Base-by-base conservation (phyloP, 306 rosid genomes). In the Gynostemma pentaphyllum region DNA sequence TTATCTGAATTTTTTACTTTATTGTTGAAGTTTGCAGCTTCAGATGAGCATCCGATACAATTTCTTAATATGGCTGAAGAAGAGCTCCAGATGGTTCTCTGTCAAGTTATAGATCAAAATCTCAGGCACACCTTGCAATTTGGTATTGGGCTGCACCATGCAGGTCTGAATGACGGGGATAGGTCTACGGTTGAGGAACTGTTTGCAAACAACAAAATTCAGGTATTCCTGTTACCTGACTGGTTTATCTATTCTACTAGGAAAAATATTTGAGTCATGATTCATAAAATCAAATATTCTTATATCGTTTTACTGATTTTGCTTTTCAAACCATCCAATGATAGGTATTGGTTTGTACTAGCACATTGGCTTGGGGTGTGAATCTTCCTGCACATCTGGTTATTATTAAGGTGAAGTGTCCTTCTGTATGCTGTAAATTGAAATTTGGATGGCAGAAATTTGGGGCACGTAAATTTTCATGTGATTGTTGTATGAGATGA, bases 351-450 rank as follows among this genome's bases (percentile, higher is more conserved):
- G 85, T 91, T 72, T 87, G 96, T 82, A 91, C 97, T 39, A 91
- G 97, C 83, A 91, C 97, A 64, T 80, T 91, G 76, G 97, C 97
- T 44, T 91, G 97, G 97, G 97, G 97, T 55, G 97, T 91, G 63
- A 91, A 91, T 78, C 97, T 91, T 79, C 97, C 97, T 9, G 97
- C 97, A 14, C 97, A 91, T 83, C 87, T 91, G 52, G 97, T 91
- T 34, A 91, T 91, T 61, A 91, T 91, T 70, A 91, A 91, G 97
- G 97, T 85, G 66, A 75, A 72, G 53, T 32, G 50, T 68, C 49
- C 27, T 48, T 23, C 37, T 36, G 30, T 37, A 2, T 59, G 37
- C 63, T 56, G 45, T n/a, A 56, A 56, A 39, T 34, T 30, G 63
- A 27, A 19, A 50, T 50, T 22, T 24, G 27, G 56, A 50, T 8